Base-by-base conservation (phyloP, 1,284 basidiomycete species). In the Tilletiaria anomala region DNA sequence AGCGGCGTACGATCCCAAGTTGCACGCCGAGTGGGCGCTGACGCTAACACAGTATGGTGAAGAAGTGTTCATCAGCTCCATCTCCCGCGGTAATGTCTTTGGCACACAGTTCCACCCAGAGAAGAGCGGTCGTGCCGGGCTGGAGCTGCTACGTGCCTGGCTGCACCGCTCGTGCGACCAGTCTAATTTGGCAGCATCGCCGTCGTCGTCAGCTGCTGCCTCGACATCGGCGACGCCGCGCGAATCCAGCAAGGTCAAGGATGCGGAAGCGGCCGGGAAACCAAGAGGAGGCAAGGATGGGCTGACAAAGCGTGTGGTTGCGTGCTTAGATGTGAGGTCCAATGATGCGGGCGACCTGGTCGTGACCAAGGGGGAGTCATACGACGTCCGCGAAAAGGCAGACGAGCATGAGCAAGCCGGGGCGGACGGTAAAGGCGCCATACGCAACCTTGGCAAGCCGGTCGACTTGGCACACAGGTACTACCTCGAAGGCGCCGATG, bases 321-420 rank as follows among this genome's bases (percentile, higher is more conserved):
- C 93, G 11, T 97, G 93, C 68, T 80, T 99, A 75, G 93, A 99
- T 68, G 91, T 99, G 23, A 80, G 93, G 33, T 78, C 86, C 29
- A 97, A 97, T 70, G 93, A 99, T 67, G 70, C 80, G 22, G 93
- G 93, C 35, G 93, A 99, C 68, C 78, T 99, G 39, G 89, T 99
- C 44, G 93, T 99, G 2, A 99, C 93, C 37, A 99, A 99, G 72
- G 93, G 93, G 42, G 93, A 99, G 69, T 89, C 93, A 65, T 99
- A 99, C 71, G 87, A 96, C 63, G 91, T 96, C 12, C 83, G 91
- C 43, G 91, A 96, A 68, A 58, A 62, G 38, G 51, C 51, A 15
- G 41, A 48, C 6, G 23, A 35, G 10, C 6, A 12, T 10, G 20
- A 39, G 38, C 33, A 10, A 21, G 39, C 45, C 8, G 37, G 47